phyloP scores from a whole-genome alignment of 2,329 filamentous ascomycete species.

The Penicillium sp. region DNA sequence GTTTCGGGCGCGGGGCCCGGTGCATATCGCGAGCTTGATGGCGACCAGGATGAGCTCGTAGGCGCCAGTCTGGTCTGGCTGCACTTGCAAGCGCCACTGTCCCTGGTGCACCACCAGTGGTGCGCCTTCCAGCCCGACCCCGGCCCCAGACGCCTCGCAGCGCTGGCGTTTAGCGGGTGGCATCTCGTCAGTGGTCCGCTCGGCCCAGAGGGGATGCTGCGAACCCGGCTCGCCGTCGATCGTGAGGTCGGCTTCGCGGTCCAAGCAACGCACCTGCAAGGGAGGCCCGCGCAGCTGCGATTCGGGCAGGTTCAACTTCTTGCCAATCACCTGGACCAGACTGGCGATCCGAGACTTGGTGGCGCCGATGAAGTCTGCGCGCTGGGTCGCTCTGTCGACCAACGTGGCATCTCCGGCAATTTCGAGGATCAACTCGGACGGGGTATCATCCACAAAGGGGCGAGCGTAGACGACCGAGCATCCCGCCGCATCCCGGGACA shows the following conservation, averaged over 20 bases:
- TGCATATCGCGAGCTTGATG: slow-evolving; percentile 72
- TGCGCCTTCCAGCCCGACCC: no score
- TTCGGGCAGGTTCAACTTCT: slow-evolving; percentile 68
- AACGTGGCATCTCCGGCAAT: slow-evolving; percentile 66
- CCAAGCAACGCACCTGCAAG: slow-evolving; percentile 66
- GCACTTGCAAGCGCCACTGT: slow-evolving; percentile 70
- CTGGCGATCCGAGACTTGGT: slow-evolving; percentile 67
- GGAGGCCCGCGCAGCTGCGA: slow-evolving; percentile 57
- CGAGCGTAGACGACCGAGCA: slow-evolving; percentile 73
- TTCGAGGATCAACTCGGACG: slow-evolving; percentile 75
- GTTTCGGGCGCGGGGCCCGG: slow-evolving; percentile 66
- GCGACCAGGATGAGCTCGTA: slow-evolving; percentile 71
- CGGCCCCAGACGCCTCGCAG: slow-evolving; percentile 41
- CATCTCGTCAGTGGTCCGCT: slow-evolving; percentile 16
- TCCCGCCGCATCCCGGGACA: slow-evolving; percentile 50
- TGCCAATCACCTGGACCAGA: slow-evolving; percentile 75
- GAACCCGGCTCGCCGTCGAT: slow-evolving; percentile 39
- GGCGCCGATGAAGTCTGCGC: slow-evolving; percentile 70
- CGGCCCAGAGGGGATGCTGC: slow-evolving; percentile 28
- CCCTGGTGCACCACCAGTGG: slow-evolving; percentile 63
- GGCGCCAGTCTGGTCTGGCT: slow-evolving; percentile 46
- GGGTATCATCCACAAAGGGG: slow-evolving; percentile 75
- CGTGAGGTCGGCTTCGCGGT: slow-evolving; percentile 45
- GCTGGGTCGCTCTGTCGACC: slow-evolving; percentile 54
- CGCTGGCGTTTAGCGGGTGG: slow-evolving; percentile 41